Conservation (phyloP, 176 grass and related monocot genomes). For the Aechmea fasciata region DNA sequence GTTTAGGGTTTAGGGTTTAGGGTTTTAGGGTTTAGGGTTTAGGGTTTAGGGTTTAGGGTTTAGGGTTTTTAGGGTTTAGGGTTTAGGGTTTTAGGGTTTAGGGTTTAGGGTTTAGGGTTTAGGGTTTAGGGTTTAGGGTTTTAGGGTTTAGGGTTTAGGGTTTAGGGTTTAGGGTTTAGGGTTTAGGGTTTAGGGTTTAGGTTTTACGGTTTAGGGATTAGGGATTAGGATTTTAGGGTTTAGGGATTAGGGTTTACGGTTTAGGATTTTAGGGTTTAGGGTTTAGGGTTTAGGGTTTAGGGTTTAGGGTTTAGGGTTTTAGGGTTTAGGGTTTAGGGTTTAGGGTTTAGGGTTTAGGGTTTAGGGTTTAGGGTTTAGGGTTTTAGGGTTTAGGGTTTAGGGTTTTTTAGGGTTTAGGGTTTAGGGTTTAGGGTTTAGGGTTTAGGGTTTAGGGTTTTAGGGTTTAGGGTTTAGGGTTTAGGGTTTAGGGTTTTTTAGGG, state of each 20-base stretch:
- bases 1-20: constrained; percentile 21
- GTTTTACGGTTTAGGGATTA: not conserved
- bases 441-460: too few relatives aligned
- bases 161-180: constrained; percentile 7
- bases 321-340: constrained; percentile 13
- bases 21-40: constrained; percentile 27
- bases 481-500: too few relatives aligned
- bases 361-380: constrained; percentile 8
- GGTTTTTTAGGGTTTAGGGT: too few relatives aligned
- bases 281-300: constrained; percentile 5
- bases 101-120: constrained; percentile 16
- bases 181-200: constrained; percentile 5
- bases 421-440: too few relatives aligned
- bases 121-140: constrained; percentile 10
- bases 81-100: constrained; percentile 25
- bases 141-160: constrained; percentile 2
- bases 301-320: constrained; percentile 6
- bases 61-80: constrained; percentile 31
- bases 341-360: constrained; percentile 4
- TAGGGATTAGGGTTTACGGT: too few relatives aligned
- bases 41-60: constrained; percentile 32
- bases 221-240: too few relatives aligned
- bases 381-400: constrained; percentile 2
- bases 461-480: too few relatives aligned
- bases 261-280: not conserved